Evolutionary conservation across 768 basidiomycete genomes (phyloP).

Genomic region (Coprinopsis cinerea): DNA sequence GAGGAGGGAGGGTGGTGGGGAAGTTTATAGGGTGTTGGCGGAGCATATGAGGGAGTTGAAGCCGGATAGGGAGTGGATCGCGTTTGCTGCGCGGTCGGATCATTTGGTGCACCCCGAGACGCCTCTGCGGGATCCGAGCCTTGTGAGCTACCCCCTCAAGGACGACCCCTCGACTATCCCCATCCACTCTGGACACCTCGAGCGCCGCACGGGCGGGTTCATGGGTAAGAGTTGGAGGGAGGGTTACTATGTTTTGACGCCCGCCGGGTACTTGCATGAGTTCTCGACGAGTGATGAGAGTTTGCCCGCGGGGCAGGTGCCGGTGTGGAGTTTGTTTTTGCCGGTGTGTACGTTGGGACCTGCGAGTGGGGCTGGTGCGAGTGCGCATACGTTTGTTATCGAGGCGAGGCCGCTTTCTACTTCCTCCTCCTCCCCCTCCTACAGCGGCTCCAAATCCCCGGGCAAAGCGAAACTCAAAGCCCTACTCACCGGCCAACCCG

Average conservation of each 20-base stretch:
- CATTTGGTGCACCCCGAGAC: constrained; percentile 97
- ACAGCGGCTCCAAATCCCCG: too few species aligned
- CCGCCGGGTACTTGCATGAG: constrained; percentile 95
- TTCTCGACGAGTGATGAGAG: constrained; percentile 66
- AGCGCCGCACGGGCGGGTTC: constrained; percentile 71
- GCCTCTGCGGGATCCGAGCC: constrained; percentile 72
- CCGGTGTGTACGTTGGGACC: constrained; percentile 96
- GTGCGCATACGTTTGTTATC: constrained; percentile 94
- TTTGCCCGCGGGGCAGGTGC: constrained; percentile 26
- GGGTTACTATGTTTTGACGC: constrained; percentile 86
- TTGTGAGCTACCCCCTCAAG: constrained; percentile 83
- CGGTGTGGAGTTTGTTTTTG: constrained; percentile 77
- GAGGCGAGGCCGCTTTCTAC: too few species aligned
- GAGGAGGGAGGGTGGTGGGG: constrained; percentile 65
- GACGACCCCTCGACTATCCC: constrained; percentile 82
- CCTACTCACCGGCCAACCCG: too few species aligned
- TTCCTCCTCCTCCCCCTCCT: too few species aligned
- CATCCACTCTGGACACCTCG: constrained; percentile 85
- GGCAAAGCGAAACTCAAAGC: too few species aligned
- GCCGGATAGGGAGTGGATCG: constrained; percentile 92
- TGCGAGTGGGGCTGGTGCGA: constrained; percentile 59
- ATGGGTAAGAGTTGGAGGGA: constrained; percentile 82
- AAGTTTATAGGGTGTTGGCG: constrained; percentile 68
- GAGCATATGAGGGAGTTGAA: constrained; percentile 71
- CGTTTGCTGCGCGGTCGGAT: constrained; percentile 88